Conservation (phyloP, 768 basidiomycete genomes). For the Peribolospora baueri region DNA sequence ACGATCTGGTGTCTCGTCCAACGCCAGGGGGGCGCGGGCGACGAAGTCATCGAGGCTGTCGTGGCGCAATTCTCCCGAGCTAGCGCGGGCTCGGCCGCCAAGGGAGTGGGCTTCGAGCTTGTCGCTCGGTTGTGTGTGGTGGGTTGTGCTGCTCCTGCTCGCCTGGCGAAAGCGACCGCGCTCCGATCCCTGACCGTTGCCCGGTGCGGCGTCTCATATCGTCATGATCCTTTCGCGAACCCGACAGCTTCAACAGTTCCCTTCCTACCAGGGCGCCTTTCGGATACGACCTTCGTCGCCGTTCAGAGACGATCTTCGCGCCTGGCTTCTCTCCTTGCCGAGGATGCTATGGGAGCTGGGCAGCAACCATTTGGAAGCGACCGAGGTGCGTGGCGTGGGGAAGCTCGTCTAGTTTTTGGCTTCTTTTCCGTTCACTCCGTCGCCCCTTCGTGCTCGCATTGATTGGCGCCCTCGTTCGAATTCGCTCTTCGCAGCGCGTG, state of each 20-base stretch:
- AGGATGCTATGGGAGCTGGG: conserved; percentile 68
- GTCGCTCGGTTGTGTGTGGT: conserved; percentile 46
- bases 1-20: conserved; percentile 25
- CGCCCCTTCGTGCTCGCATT: conserved; percentile 18
- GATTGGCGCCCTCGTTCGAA: background rate
- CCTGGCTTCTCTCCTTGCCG: conserved; percentile 56
- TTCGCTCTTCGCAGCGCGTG: conserved; percentile 18
- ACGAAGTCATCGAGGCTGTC: conserved; percentile 29
- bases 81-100: conserved; percentile 36
- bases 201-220: too few relatives aligned
- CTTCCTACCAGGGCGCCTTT: background rate
- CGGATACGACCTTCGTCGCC: background rate
- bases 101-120: conserved; percentile 49
- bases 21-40: conserved; percentile 9
- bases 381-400: conserved; percentile 30
- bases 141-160: conserved; percentile 13
- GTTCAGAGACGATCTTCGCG: conserved; percentile 14
- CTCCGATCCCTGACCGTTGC: too few relatives aligned
- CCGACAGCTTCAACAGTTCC: too few relatives aligned
- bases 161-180: background rate
- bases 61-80: conserved; percentile 41
- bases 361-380: conserved; percentile 28
- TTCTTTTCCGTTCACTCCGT: background rate
- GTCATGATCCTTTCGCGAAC: too few relatives aligned
- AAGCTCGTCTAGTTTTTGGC: background rate